These are phyloP conservation scores for Cyberlindnera saturnus DNA, from an alignment of 805 yeast genomes.

Conservation along the genomic window DNA sequence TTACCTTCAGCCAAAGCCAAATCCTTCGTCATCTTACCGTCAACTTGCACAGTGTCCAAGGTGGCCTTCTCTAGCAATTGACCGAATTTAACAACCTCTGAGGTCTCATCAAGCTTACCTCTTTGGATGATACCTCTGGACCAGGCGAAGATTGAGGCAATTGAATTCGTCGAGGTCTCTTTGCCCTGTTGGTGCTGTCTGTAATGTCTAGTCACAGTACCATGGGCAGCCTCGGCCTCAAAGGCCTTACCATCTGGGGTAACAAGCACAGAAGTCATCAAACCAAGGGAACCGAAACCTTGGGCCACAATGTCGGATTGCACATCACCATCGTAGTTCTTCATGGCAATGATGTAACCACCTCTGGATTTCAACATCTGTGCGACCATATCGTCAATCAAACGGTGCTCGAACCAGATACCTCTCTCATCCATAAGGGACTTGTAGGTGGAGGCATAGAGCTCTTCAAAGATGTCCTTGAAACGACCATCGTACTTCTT, in stretches of 20 bases:
- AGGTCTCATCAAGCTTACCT: slow-evolving; percentile 82
- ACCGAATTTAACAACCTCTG: slow-evolving; percentile 79
- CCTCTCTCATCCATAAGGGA: slow-evolving; percentile 65
- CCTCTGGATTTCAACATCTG: slow-evolving; percentile 96
- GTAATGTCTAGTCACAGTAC: slow-evolving; percentile 95
- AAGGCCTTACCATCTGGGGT: slow-evolving; percentile 96
- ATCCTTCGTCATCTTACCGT: slow-evolving; percentile 93
- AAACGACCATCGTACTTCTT: slow-evolving; percentile 93
- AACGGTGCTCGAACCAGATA: slow-evolving; percentile 96
- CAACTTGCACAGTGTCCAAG: slow-evolving; percentile 75
- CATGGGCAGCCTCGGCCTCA: slow-evolving; percentile 98
- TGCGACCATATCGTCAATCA: slow-evolving; percentile 98
- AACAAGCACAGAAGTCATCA: slow-evolving; percentile 94
- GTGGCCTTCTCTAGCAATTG: slow-evolving; percentile 76
- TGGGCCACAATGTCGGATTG: slow-evolving; percentile 96
- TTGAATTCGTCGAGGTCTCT: slow-evolving; percentile 95
- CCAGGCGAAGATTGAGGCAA: slow-evolving; percentile 98
- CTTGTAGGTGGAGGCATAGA: slow-evolving; percentile 69
- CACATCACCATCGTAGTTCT: slow-evolving; percentile 97
- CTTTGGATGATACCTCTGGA: slow-evolving; percentile 89
- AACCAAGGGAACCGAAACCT: slow-evolving; percentile 94
- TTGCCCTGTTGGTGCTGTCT: slow-evolving; percentile 95
- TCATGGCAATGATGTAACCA: slow-evolving; percentile 92
- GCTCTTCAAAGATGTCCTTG: slow-evolving; percentile 84
- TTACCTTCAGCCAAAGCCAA: slow-evolving; percentile 85